A percentile compares a stretch with the other conserved stretches of the same genome.
Conservation (phyloP, 2,329 filamentous ascomycete genomes). For the Phyllosticta citriasiana region DNA sequence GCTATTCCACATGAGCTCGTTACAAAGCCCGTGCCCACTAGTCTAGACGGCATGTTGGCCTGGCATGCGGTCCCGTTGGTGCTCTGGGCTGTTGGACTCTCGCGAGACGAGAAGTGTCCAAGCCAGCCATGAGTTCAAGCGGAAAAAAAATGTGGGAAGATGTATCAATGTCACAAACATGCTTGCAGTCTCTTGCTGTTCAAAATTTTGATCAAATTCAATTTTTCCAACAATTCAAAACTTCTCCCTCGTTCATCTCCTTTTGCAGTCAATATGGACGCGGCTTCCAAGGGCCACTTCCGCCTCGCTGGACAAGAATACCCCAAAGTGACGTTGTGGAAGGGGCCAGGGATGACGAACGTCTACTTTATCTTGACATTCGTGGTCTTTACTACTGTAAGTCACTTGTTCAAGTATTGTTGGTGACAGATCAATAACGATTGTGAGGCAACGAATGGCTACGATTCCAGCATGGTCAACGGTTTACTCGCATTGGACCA, state of each 20-base stretch:
- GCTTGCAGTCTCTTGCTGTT: not conserved
- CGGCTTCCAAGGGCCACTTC: conserved; percentile 23
- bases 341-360: conserved; percentile 19
- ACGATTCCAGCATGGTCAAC: conserved; percentile 18
- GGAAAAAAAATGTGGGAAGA: not conserved
- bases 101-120: not conserved
- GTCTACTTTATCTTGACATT: conserved; percentile 23
- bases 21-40: not conserved
- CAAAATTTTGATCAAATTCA: not conserved
- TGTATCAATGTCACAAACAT: not conserved
- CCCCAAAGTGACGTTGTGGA: conserved; percentile 23
- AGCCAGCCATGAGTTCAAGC: not conserved
- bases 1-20: not conserved
- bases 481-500: conserved; percentile 18
- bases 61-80: not conserved
- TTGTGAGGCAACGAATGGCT: conserved; percentile 5
- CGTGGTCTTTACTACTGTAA: conserved; percentile 17
- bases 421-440: not conserved
- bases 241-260: not conserved
- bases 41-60: not conserved
- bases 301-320: conserved; percentile 21
- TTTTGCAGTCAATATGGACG: conserved; percentile 17
- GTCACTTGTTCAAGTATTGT: not conserved
- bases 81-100: not conserved
- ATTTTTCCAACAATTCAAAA: not conserved